Evolutionary conservation across 2,329 filamentous ascomycete genomes (phyloP), one percentile per base, ranked within the genome.

Genomic region (Apiospora kogelbergensis): DNA sequence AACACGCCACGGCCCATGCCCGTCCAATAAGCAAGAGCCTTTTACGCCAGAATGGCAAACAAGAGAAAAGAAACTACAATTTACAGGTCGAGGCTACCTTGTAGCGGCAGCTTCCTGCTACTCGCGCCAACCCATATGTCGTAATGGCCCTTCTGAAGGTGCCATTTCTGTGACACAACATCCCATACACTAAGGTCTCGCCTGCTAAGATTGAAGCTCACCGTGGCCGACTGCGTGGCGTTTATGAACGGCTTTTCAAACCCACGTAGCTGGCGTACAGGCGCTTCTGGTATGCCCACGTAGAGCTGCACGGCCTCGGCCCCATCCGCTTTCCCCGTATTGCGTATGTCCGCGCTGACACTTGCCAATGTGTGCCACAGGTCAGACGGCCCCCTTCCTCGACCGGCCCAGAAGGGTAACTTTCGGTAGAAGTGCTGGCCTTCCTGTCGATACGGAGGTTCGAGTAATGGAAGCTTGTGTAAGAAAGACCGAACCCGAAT

Each of bases 181-280:
- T 92, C 88, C 91, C 90, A 93, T 33, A 88, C 82, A 77, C 89
- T 92, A 65, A 93, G 74, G 74, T 93, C 90, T 70, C 89, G 85
- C 48, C 90, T 83, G 22, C 84, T 91, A 46, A 93, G 75, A 33
- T 81, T 76, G 68, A 92, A 87, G 0, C 73, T 78, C 0, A 90
- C 79, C 0, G 79, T 83, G 20, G 79, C 78, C 22, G 78, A 82
- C 68, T 83, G 76, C 0, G 83, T 83, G 0, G 82, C 80, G 17
- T 81, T 79, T 60, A 92, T 71, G 20, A 80, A 80, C 0, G 84
- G 80, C 81, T 92, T 92, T 67, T 88, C 87, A 70, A 92, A 92
- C 7, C 90, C 90, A 9, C 90, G 83, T n/a, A 93, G 81, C 76
- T 92, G 89, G 48, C 84, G 81, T 0, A 83, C 78, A 0, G 90